Evolutionary conservation across 768 basidiomycete genomes (phyloP).

Genomic region (Gymnopilus dilepis): DNA sequence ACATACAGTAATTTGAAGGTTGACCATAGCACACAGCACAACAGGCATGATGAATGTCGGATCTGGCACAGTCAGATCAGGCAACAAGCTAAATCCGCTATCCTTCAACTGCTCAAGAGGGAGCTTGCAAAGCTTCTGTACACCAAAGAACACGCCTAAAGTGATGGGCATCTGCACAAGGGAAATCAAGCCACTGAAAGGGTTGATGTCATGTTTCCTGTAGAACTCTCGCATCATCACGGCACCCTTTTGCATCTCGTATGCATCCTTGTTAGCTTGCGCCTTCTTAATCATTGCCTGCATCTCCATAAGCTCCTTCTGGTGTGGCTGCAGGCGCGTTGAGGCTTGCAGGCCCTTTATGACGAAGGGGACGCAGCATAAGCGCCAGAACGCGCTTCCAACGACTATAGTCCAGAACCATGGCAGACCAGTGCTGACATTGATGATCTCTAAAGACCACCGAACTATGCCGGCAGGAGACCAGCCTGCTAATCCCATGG

Average conservation of each 20-base stretch:
- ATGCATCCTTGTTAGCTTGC: conserved; percentile 38
- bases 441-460: conserved; percentile 65
- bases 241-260: conserved; percentile 59
- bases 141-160: conserved; percentile 82
- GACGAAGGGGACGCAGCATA: conserved; percentile 63
- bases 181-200: conserved; percentile 51
- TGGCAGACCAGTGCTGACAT: conserved; percentile 71
- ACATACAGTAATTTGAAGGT: conserved; percentile 72
- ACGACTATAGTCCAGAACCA: conserved; percentile 87
- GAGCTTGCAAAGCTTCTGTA: conserved; percentile 71
- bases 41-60: conserved; percentile 77
- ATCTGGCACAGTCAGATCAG: conserved; percentile 80
- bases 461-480: conserved; percentile 67
- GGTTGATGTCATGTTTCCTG: conserved; percentile 66
- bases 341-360: conserved; percentile 61
- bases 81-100: conserved; percentile 76
- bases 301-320: conserved; percentile 53
- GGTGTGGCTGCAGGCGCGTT: conserved; percentile 63
- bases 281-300: conserved; percentile 50
- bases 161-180: conserved; percentile 78
- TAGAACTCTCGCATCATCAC: conserved; percentile 62
- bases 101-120: conserved; percentile 77
- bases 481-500: conserved; percentile 67
- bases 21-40: conserved; percentile 61
- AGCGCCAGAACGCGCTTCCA: conserved; percentile 65